phyloP scores from a whole-genome alignment of 306 rosid species.

The Dalbergia cochinchinensis region DNA sequence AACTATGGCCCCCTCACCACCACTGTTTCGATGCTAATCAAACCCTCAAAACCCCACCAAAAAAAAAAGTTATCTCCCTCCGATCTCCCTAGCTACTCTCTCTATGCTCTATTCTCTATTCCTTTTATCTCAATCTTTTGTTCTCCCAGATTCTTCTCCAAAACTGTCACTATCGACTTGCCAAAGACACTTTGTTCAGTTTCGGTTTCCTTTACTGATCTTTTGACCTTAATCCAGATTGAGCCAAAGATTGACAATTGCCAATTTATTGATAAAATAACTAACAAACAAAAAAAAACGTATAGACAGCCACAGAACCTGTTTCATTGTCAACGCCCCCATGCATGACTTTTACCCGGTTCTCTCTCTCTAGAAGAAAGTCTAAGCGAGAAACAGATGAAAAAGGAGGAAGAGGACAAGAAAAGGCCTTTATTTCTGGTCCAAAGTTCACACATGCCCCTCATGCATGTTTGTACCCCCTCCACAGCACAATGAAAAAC shows the following conservation, averaged over 20 bases:
- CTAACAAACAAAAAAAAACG: neutral
- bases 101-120: conserved; percentile 12
- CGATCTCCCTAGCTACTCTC: neutral
- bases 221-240: conserved; percentile 56
- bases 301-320: conserved; percentile 47
- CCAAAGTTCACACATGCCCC: conserved; percentile 52
- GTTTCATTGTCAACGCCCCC: conserved; percentile 70
- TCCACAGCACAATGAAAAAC: conserved; percentile 1
- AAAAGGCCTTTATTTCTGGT: conserved; percentile 50
- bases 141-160: conserved; percentile 27
- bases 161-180: conserved; percentile 46
- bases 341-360: conserved; percentile 53
- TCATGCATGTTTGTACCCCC: neutral
- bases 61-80: neutral
- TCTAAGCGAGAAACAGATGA: conserved; percentile 39
- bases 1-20: conserved; percentile 43
- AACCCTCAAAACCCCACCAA: conserved; percentile 56
- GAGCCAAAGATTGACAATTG: conserved; percentile 47
- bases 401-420: conserved; percentile 61
- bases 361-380: conserved; percentile 22
- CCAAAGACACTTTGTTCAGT: conserved; percentile 18
- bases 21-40: conserved; percentile 46
- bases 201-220: conserved; percentile 2
- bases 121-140: neutral
- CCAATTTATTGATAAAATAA: conserved; percentile 23